These are phyloP conservation scores for Polyrhizophydium stewartii DNA, from an alignment of 371 early-diverging fungal genomes.

Conservation along the genomic window DNA sequence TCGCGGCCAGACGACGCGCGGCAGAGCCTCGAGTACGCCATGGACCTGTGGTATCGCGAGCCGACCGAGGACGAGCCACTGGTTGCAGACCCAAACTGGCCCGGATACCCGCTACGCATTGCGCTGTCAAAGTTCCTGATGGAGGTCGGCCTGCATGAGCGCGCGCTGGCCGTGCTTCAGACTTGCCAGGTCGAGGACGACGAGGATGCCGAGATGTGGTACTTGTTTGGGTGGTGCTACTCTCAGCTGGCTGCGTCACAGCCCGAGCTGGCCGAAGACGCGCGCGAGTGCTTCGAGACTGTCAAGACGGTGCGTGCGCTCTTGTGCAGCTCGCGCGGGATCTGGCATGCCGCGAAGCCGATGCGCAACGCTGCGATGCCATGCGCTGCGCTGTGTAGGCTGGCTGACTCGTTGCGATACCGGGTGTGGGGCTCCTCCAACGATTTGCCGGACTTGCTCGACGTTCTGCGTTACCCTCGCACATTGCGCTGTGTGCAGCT, in stretches of 20 bases:
- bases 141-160: slow-evolving; percentile 72
- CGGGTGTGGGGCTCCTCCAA: too few relatives aligned
- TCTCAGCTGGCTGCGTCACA: slow-evolving; percentile 52
- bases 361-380: too few relatives aligned
- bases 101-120: slow-evolving; percentile 75
- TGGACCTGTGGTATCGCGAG: slow-evolving; percentile 66
- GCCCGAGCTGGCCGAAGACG: slow-evolving; percentile 57
- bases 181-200: slow-evolving; percentile 85
- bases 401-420: too few relatives aligned
- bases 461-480: too few relatives aligned
- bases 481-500: slow-evolving; percentile 4
- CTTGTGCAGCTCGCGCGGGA: too few relatives aligned
- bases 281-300: slow-evolving; percentile 71
- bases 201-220: slow-evolving; percentile 86
- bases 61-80: background rate
- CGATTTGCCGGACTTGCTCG: too few relatives aligned
- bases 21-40: slow-evolving; percentile 56
- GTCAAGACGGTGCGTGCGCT: slow-evolving; percentile 57
- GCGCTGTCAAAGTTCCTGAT: slow-evolving; percentile 64
- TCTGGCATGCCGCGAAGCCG: too few relatives aligned
- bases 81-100: slow-evolving; percentile 23
- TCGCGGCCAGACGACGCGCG: slow-evolving; percentile 76
- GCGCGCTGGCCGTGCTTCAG: slow-evolving; percentile 75
- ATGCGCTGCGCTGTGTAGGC: too few relatives aligned
- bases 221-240: slow-evolving; percentile 90